These are phyloP conservation scores for Ceratobasidium sp. DNA, from an alignment of 1,284 basidiomycete genomes.

Conservation along the genomic window DNA sequence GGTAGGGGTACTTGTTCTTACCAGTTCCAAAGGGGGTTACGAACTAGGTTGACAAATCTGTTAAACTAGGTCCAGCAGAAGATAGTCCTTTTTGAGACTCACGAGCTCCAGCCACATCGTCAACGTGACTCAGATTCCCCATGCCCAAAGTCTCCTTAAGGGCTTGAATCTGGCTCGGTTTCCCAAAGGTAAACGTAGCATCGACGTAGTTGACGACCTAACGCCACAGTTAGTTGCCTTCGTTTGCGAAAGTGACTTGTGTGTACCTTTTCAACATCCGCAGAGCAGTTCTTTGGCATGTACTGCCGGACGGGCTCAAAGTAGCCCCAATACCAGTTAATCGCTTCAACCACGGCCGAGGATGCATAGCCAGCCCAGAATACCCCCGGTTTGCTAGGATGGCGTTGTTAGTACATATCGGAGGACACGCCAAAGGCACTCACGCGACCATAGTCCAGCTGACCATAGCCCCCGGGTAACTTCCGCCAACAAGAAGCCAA, in stretches of 20 bases:
- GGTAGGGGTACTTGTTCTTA: conserved; percentile 57
- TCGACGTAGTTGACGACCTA: conserved; percentile 72
- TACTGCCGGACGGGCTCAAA: conserved; percentile 76
- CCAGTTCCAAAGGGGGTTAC: conserved; percentile 70
- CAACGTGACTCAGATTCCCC: conserved; percentile 68
- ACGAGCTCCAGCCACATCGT: conserved; percentile 76
- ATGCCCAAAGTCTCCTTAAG: conserved; percentile 73
- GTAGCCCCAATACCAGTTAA: conserved; percentile 67
- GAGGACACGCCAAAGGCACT: conserved; percentile 50
- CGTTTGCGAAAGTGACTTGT: not conserved
- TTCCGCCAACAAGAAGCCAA: conserved; percentile 80
- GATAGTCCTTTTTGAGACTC: conserved; percentile 48
- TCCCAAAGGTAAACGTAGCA: conserved; percentile 63
- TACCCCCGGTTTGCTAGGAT: conserved; percentile 64
- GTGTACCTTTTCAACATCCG: conserved; percentile 68
- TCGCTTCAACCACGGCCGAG: conserved; percentile 76
- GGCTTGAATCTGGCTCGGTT: conserved; percentile 63
- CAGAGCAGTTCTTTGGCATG: conserved; percentile 81
- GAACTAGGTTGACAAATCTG: conserved; percentile 58
- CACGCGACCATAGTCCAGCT: conserved; percentile 81
- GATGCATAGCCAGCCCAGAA: conserved; percentile 79
- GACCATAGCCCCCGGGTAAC: conserved; percentile 71
- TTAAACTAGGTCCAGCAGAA: conserved; percentile 27
- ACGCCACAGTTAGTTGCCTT: not conserved
- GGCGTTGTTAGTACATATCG: conserved; percentile 10